Conservation (phyloP, 192 early-diverging fungal species). For the Backusella macrospora region DNA sequence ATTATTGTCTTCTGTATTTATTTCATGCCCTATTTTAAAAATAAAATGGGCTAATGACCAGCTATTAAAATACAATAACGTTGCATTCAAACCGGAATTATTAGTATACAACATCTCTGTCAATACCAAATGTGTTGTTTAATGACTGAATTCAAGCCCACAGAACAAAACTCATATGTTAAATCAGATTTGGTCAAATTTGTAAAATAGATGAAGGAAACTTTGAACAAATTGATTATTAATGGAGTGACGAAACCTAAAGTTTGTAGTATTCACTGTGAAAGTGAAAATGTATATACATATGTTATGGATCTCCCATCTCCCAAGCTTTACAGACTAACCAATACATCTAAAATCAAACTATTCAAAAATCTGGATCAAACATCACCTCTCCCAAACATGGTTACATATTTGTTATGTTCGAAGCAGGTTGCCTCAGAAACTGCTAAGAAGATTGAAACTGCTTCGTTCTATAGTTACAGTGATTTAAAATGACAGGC, state of each 20-base stretch:
- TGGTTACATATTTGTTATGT: slow-evolving; percentile 1
- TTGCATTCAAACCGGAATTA: slow-evolving; percentile 12
- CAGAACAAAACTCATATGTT: no score
- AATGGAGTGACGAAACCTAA: background rate
- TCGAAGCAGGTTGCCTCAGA: background rate
- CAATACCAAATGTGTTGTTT: background rate
- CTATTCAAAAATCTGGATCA: slow-evolving; percentile 13
- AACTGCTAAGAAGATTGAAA: slow-evolving; percentile 8
- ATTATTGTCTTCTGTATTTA: background rate
- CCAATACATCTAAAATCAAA: background rate
- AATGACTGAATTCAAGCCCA: background rate
- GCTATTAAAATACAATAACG: background rate
- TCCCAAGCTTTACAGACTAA: slow-evolving; percentile 7
- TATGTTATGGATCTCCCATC: slow-evolving; percentile 21
- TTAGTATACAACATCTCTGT: slow-evolving; percentile 18
- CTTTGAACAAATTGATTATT: slow-evolving; percentile 1
- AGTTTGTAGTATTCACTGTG: background rate
- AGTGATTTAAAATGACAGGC: background rate
- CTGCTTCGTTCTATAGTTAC: background rate
- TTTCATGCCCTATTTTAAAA: background rate
- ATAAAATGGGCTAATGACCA: slow-evolving; percentile 23
- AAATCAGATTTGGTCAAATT: slow-evolving; percentile 12
- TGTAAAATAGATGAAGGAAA: slow-evolving; percentile 1
- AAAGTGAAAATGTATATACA: slow-evolving; percentile 8
- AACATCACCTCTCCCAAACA: background rate